phyloP scores from a whole-genome alignment of 2,329 filamentous ascomycete genomes.

The Xylariaceae sp. region DNA sequence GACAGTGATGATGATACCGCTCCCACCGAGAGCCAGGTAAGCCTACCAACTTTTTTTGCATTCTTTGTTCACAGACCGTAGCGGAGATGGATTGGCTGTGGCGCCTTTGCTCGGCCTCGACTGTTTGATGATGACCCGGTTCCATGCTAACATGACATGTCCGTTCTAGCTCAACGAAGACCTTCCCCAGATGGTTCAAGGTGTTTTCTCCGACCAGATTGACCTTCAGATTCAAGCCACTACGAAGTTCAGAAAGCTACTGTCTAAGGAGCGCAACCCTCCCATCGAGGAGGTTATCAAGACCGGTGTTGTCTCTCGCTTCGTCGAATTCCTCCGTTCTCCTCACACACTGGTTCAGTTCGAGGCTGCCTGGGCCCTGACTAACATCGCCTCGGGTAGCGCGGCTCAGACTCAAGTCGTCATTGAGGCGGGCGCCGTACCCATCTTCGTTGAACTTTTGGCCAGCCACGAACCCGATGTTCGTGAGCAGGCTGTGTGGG shows the following conservation, averaged over 20 bases:
- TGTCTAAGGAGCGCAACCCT: slow-evolving; percentile 98
- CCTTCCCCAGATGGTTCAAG: slow-evolving; percentile 94
- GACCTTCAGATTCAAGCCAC: slow-evolving; percentile 96
- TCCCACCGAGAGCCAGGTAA: slow-evolving; percentile 93
- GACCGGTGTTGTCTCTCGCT: slow-evolving; percentile 93
- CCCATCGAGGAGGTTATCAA: slow-evolving; percentile 99
- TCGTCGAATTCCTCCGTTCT: slow-evolving; percentile 96
- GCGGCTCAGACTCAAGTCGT: slow-evolving; percentile 97
- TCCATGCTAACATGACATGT: not conserved
- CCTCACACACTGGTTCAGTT: slow-evolving; percentile 98
- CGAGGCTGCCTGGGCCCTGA: slow-evolving; percentile 97
- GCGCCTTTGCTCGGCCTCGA: not conserved
- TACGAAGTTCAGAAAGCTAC: slow-evolving; percentile 95
- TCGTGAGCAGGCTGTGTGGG: slow-evolving; percentile 97
- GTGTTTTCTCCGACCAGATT: slow-evolving; percentile 98
- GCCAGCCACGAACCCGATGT: slow-evolving; percentile 96
- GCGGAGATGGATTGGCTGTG: not conserved
- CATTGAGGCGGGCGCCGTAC: slow-evolving; percentile 95
- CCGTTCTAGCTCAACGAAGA: slow-evolving; percentile 80
- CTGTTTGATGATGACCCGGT: not conserved
- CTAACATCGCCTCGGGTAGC: slow-evolving; percentile 97
- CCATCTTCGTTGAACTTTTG: slow-evolving; percentile 95
- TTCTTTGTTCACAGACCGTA: not conserved
- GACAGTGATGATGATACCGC: slow-evolving; percentile 97
- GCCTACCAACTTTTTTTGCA: slow-evolving; percentile 27